Evolutionary conservation across 2,329 filamentous ascomycete genomes (phyloP), one percentile per base, ranked within the genome.

Genomic region (Talaromyces piceae): DNA sequence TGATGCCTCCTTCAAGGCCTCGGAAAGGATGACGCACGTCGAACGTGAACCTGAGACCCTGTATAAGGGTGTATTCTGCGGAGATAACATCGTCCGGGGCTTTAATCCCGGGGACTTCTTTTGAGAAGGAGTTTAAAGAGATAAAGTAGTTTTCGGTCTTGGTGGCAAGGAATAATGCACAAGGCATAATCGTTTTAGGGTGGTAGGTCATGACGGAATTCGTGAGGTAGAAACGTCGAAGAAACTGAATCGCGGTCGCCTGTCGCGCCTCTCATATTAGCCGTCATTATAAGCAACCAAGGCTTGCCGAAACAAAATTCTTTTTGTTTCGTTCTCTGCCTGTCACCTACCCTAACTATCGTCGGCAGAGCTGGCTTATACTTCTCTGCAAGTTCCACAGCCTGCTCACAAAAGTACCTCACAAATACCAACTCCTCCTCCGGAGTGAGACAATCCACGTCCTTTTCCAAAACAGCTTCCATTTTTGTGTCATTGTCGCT

Each of bases 191-290:
- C 56, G 89, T 84, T 56, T 88, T 87, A 0, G 91, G 91, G 56
- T 91, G 88, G 66, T 98, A 97, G 26, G 91, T 95, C 88, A 97
- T 95, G 63, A 91, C 82, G 37, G 88, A 94, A 71, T 97, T 95
- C 63, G 87, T 91, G 31, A 95, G 80, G 73, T 97, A 98, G 77
- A 98, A 97, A 52, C 93, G 87, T 51, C 88, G 87, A 54, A 98
- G 79, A 67, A 94, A 96, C 63, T 94, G 83, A 55, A 91, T 87
- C 3, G 89, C 88, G 5, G 91, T 95, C 23, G 86, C 83, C 78
- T 82, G 47, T 52, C 27, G 11, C 16, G 18, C 47, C 5, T 41
- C 28, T 16, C 44, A 25, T 28, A 28, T 45, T 12, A 51, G 33
- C 9, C 22, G n/a, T 25, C 16, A 23, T 20, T 41, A 12, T 2